Evolutionary conservation across 306 rosid species (phyloP), one percentile per base, ranked within the genome.

Genomic region (Prunus salicina): DNA sequence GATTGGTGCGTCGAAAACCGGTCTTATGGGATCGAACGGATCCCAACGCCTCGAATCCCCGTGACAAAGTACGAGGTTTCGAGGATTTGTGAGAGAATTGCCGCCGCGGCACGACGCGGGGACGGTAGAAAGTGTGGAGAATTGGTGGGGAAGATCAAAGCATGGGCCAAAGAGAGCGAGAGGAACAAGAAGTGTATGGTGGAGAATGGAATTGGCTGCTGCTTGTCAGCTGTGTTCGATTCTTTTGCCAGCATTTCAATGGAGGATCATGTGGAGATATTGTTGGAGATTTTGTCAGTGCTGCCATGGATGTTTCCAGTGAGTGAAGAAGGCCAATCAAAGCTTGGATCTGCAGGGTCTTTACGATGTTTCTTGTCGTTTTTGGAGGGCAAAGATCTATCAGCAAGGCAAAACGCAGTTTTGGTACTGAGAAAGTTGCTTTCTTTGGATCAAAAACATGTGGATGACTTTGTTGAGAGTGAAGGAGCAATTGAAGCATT

Each of bases 121-220:
- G 94, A 91, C 15, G 80, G 30, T 2, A 81, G 57, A 46, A 86
- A 38, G 65, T 85, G 89, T 9, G 13, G 5, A 10, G 94, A 90
- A 10, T 32, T 85, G 86, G 89, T 88, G 78, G 76, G 75, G n/a
- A 91, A 88, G 78, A 65, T 93, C 6, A 88, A 78, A 64, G 71
- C 63, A 19, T 93, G 94, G 97, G 96, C 87, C 14, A 91, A 78
- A 71, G 98, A 93, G 74, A 91, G 97, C 75, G 94, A 93, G 82
- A 78, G 97, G 63, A 91, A 91, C 84, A 86, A 77, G 82, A 84
- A 82, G 56, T 86, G 91, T 58, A 30, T 93, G 12, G 84, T 75
- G 50, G 65, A 70, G 1, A 87, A 80, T 28, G 88, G 86, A 80
- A 70, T 84, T 15, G 77, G 90, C n/a, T 7, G 51, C 57, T 83